Percentiles rank a stretch among this genome's conserved stretches.
These are phyloP conservation scores for Hippophae tibetana DNA, from an alignment of 306 rosid genomes.

Conservation along the genomic window DNA sequence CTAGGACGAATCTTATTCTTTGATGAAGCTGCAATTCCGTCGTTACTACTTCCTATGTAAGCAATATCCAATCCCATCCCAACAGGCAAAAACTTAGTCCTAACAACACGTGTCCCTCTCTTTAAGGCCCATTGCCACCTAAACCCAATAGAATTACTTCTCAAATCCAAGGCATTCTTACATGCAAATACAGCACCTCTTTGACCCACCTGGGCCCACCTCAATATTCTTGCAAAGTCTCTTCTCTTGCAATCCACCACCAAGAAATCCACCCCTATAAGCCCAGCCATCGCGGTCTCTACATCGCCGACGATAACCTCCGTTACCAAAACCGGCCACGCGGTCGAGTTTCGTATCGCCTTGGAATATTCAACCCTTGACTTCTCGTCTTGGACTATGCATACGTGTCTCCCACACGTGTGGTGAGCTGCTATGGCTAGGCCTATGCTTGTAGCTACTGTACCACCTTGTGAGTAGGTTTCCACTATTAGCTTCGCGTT, in stretches of 20 bases:
- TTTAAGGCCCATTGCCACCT: constrained; percentile 47
- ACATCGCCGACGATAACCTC: constrained; percentile 49
- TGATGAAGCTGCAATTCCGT: not conserved
- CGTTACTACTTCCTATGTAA: constrained; percentile 47
- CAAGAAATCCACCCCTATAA: constrained; percentile 53
- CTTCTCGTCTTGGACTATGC: constrained; percentile 61
- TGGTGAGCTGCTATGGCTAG: constrained; percentile 64
- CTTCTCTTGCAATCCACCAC: constrained; percentile 55
- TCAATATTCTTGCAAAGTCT: constrained; percentile 58
- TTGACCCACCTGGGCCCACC: constrained; percentile 30
- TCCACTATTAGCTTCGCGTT: constrained; percentile 64
- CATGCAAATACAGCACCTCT: constrained; percentile 76
- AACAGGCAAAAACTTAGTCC: constrained; percentile 66
- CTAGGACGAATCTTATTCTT: constrained; percentile 17
- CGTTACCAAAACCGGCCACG: constrained; percentile 26
- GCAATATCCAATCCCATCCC: constrained; percentile 84
- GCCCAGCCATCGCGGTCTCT: constrained; percentile 19
- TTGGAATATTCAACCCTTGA: constrained; percentile 35
- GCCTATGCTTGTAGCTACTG: constrained; percentile 58
- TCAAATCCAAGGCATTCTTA: constrained; percentile 48
- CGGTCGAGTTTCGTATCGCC: constrained; percentile 33
- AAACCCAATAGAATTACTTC: constrained; percentile 29
- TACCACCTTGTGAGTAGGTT: constrained; percentile 38
- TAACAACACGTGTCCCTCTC: constrained; percentile 63
- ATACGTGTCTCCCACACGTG: constrained; percentile 71